These are phyloP conservation scores for Penicillium verhagenii DNA, from an alignment of 495 filamentous ascomycete genomes.

Conservation along the genomic window DNA sequence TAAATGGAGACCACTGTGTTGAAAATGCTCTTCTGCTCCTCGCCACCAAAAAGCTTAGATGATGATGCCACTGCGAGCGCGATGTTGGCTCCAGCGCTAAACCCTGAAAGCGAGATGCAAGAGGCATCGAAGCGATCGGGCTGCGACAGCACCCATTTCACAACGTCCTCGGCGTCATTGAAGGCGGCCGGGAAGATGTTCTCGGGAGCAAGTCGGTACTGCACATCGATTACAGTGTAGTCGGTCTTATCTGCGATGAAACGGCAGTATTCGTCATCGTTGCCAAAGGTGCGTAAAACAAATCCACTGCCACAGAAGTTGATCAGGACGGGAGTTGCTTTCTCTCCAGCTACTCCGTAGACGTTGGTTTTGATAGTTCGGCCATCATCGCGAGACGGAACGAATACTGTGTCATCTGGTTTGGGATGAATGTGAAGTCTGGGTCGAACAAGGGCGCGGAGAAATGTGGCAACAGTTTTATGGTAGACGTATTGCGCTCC, in stretches of 20 bases:
- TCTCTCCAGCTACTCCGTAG: conserved; percentile 31
- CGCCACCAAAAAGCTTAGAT: conserved; percentile 26
- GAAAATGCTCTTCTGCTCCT: conserved; percentile 20
- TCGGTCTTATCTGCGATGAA: conserved; percentile 32
- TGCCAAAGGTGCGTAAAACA: conserved; percentile 38
- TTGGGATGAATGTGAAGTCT: conserved; percentile 23
- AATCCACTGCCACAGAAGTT: conserved; percentile 47
- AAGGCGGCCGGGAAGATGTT: conserved; percentile 71
- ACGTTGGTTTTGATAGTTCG: conserved; percentile 46
- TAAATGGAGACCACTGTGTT: conserved; percentile 41
- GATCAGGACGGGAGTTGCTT: conserved; percentile 38
- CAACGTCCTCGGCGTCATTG: conserved; percentile 60
- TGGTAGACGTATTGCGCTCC: conserved; percentile 13
- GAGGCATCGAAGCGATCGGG: conserved; percentile 34
- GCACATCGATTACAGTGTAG: conserved; percentile 51
- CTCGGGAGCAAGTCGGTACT: conserved; percentile 79
- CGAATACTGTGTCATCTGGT: conserved; percentile 33
- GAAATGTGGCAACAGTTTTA: conserved; percentile 18
- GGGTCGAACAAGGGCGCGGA: conserved; percentile 18
- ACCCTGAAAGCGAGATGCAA: conserved; percentile 42
- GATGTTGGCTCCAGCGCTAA: conserved; percentile 47
- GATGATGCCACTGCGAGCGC: conserved; percentile 35
- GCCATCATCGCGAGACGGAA: conserved; percentile 38
- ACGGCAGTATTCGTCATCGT: conserved; percentile 42
- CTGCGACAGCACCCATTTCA: conserved; percentile 34